Conservation (phyloP, 1,284 basidiomycete genomes). For the Veloporphyrellus conicus region DNA sequence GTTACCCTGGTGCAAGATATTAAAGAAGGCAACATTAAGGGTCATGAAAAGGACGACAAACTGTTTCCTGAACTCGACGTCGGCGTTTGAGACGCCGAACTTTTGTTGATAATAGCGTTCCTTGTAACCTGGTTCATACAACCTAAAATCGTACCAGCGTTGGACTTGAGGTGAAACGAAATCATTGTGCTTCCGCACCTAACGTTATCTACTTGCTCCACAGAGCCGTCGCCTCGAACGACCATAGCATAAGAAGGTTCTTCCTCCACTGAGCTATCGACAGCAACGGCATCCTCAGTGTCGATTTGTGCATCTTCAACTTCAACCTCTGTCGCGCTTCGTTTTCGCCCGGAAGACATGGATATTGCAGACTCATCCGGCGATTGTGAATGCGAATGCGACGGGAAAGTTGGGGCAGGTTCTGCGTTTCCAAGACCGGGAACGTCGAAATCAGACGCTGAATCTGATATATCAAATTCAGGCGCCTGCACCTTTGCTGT, state of each 20-base stretch:
- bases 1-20: slow-evolving; percentile 58
- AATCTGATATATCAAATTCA: slow-evolving; percentile 29
- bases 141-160: slow-evolving; percentile 40
- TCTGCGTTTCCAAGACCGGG: slow-evolving; percentile 34
- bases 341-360: slow-evolving; percentile 53
- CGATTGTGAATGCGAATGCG: slow-evolving; percentile 15
- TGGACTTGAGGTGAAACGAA: slow-evolving; percentile 5
- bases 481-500: slow-evolving; percentile 16
- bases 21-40: slow-evolving; percentile 10
- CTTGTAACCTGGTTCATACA: slow-evolving; percentile 94
- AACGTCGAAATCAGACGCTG: slow-evolving; percentile 38
- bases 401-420: slow-evolving; percentile 7
- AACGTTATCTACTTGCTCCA: slow-evolving; percentile 90
- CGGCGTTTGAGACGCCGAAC: slow-evolving; percentile 75
- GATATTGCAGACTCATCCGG: slow-evolving; percentile 24
- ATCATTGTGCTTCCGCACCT: slow-evolving; percentile 53
- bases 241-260: slow-evolving; percentile 54
- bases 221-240: slow-evolving; percentile 82
- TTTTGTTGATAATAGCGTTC: slow-evolving; percentile 95
- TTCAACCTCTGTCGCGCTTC: slow-evolving; percentile 60
- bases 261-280: slow-evolving; percentile 43
- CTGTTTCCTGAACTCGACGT: slow-evolving; percentile 73
- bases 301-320: slow-evolving; percentile 52
- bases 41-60: slow-evolving; percentile 37
- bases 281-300: slow-evolving; percentile 34